Conservation (phyloP, 371 early-diverging fungal species). For the Capillidium heterosporum region DNA sequence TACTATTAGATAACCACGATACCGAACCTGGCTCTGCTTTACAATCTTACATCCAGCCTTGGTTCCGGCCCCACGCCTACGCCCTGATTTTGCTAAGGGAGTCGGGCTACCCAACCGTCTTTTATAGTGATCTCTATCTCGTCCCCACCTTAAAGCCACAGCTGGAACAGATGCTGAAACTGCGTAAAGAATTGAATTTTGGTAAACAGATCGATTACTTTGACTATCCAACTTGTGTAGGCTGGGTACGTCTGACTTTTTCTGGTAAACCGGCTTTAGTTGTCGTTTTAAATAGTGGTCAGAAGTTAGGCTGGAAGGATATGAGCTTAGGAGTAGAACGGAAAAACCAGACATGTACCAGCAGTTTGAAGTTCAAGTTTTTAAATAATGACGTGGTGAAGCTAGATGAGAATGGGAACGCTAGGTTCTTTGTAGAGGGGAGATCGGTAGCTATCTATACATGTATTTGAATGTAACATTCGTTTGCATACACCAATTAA, state of each 20-base stretch:
- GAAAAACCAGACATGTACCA: conserved; percentile 12
- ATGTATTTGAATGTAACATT: no score
- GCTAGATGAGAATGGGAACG: conserved; percentile 19
- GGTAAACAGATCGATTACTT: conserved; percentile 22
- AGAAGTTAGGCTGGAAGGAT: conserved; percentile 12
- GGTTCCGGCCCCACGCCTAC: conserved; percentile 16
- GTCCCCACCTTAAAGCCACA: conserved; percentile 8
- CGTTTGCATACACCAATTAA: no score
- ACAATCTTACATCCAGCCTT: conserved; percentile 11
- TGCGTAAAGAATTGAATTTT: conserved; percentile 15
- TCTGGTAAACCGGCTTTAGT: conserved; percentile 9
- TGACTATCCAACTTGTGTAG: conserved; percentile 18
- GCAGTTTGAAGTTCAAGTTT: conserved; percentile 13
- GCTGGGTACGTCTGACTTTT: conserved; percentile 17
- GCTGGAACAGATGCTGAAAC: conserved; percentile 12
- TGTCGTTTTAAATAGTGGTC: conserved; percentile 9
- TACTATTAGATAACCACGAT: conserved; percentile 17
- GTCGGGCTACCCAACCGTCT: conserved; percentile 13
- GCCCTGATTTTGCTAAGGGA: conserved; percentile 12
- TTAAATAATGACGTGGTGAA: conserved; percentile 14
- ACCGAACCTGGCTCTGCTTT: conserved; percentile 12
- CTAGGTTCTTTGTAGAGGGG: conserved; percentile 14
- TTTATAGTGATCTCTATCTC: conserved; percentile 15
- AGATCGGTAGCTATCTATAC: conserved; percentile 9
- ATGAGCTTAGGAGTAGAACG: conserved; percentile 16